phyloP scores from a whole-genome alignment of 805 yeast species.

The Schizosaccharomyces japonicus region DNA sequence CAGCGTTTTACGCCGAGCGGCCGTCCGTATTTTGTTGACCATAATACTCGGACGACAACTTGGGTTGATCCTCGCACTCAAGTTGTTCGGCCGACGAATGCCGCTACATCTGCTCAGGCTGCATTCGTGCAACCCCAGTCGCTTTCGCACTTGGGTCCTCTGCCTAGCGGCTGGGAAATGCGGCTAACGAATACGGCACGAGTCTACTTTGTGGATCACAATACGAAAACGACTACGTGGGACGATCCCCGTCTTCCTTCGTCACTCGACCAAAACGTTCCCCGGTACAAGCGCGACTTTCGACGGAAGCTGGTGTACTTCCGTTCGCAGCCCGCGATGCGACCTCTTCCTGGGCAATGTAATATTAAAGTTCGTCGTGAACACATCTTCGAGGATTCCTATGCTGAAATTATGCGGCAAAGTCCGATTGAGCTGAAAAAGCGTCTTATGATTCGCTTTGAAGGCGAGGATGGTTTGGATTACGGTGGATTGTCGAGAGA shows the following conservation, averaged over 20 bases:
- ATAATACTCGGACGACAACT: constrained; percentile 96
- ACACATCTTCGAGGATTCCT: constrained; percentile 89
- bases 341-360: constrained; percentile 95
- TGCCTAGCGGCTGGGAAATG: constrained; percentile 99
- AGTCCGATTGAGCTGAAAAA: constrained; percentile 95
- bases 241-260: constrained; percentile 98
- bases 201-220: constrained; percentile 95
- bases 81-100: constrained; percentile 65
- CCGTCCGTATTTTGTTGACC: constrained; percentile 93
- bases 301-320: constrained; percentile 91
- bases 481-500: constrained; percentile 99
- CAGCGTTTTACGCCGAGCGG: constrained; percentile 96
- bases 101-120: constrained; percentile 20
- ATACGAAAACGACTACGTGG: constrained; percentile 98
- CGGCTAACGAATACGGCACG: constrained; percentile 94
- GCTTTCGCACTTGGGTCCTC: constrained; percentile 87
- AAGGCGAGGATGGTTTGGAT: constrained; percentile 97
- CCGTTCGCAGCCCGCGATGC: constrained; percentile 91
- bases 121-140: constrained; percentile 72
- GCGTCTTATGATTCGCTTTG: constrained; percentile 91
- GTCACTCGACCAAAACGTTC: constrained; percentile 90
- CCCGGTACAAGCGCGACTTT: constrained; percentile 96
- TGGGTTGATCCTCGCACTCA: constrained; percentile 99
- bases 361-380: constrained; percentile 93
- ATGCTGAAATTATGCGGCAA: constrained; percentile 96